A percentile compares a stretch with the other conserved stretches of the same genome.
Conservation (phyloP, 257 asterid species). For the Solanum corneliomulleri region DNA sequence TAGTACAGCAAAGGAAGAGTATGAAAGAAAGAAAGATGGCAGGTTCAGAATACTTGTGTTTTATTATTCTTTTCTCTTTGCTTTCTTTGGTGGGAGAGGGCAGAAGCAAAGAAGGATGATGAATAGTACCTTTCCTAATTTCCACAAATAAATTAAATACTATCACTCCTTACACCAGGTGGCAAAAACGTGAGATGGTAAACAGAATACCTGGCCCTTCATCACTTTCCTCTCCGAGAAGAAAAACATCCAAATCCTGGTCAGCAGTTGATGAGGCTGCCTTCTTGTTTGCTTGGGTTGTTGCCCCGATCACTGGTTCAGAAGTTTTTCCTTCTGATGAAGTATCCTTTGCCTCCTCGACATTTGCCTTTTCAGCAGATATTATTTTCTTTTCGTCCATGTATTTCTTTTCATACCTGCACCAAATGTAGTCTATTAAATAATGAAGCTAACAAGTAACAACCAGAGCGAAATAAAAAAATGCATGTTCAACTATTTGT, state of each 20-base stretch:
- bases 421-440: not conserved
- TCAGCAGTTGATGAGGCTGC: slow-evolving; percentile 46
- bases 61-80: not conserved
- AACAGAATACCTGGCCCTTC: slow-evolving; percentile 66
- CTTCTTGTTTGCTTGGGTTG: slow-evolving; percentile 35
- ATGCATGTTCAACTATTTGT: not conserved
- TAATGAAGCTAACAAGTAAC: slow-evolving; percentile 2
- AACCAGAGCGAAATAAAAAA: not conserved
- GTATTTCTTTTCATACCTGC: slow-evolving; percentile 71
- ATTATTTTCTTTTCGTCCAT: slow-evolving; percentile 41
- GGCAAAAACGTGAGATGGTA: not conserved
- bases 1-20: not conserved
- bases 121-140: not conserved
- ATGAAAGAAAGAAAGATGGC: not conserved
- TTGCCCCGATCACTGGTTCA: slow-evolving; percentile 15
- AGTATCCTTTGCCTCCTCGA: slow-evolving; percentile 34
- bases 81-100: not conserved
- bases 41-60: not conserved
- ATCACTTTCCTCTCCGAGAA: slow-evolving; percentile 88
- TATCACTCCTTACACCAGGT: not conserved
- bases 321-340: slow-evolving; percentile 39
- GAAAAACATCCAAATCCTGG: slow-evolving; percentile 91
- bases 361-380: slow-evolving; percentile 37
- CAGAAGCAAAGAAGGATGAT: not conserved
- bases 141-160: not conserved